phyloP scores from a whole-genome alignment of 169 alveolate genomes.

The Plasmodium chabaudi region DNA sequence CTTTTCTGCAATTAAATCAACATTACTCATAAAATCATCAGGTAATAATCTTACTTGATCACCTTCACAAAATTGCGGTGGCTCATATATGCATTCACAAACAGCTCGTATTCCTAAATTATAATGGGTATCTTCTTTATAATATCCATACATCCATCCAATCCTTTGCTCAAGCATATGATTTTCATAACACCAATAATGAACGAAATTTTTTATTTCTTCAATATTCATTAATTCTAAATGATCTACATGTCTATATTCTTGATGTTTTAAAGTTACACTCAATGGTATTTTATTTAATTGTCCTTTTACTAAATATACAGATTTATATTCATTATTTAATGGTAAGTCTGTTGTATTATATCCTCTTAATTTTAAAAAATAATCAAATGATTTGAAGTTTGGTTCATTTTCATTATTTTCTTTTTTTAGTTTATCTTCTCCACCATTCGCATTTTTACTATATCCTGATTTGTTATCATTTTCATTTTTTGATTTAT shows the following conservation, averaged over 20 bases:
- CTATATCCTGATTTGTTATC: not conserved
- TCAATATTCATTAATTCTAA: slow-evolving; percentile 96
- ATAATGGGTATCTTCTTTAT: slow-evolving; percentile 96
- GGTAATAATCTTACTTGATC: slow-evolving; percentile 77
- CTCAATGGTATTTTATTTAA: slow-evolving; percentile 93
- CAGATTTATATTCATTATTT: slow-evolving; percentile 18
- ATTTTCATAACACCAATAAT: slow-evolving; percentile 92
- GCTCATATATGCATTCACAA: slow-evolving; percentile 97
- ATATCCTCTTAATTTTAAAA: slow-evolving; percentile 83
- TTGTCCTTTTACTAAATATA: slow-evolving; percentile 21
- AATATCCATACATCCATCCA: slow-evolving; percentile 98
- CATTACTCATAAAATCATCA: slow-evolving; percentile 84
- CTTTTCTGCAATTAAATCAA: slow-evolving; percentile 93
- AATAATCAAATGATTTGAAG: slow-evolving; percentile 90
- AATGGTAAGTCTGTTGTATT: slow-evolving; percentile 87
- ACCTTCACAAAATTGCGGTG: slow-evolving; percentile 93
- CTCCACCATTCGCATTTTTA: not conserved
- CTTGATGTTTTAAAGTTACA: slow-evolving; percentile 95
- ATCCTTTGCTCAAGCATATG: slow-evolving; percentile 94
- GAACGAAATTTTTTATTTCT: slow-evolving; percentile 94
- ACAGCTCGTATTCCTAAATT: slow-evolving; percentile 98
- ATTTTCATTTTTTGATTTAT: not conserved
- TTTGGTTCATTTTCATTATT: slow-evolving; percentile 65
- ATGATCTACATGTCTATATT: slow-evolving; percentile 98
- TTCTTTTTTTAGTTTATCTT: not conserved